Conservation (phyloP, 2,329 filamentous ascomycete species). For the Diaporthe amygdali region DNA sequence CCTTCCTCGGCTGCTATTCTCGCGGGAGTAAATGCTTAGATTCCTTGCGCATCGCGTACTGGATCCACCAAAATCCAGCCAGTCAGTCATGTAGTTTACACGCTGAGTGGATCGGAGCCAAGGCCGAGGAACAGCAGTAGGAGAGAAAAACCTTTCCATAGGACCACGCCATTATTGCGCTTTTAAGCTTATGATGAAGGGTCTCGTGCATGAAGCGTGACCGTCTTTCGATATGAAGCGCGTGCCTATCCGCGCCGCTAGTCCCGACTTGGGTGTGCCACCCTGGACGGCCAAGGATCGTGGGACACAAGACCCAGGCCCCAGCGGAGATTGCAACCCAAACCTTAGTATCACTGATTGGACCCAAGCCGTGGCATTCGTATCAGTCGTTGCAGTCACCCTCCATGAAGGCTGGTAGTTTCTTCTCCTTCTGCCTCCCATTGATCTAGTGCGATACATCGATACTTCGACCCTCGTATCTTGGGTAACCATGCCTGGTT, state of each 20-base stretch:
- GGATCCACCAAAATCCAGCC: too few species aligned
- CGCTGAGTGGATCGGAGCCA: not conserved
- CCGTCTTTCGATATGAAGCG: slow-evolving; percentile 8
- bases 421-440: not conserved
- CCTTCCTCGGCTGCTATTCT: too few species aligned
- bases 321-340: slow-evolving; percentile 17
- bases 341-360: not conserved
- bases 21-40: not conserved
- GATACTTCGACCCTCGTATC: slow-evolving; percentile 1
- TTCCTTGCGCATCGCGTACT: not conserved
- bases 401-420: not conserved
- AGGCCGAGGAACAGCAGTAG: not conserved
- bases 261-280: not conserved
- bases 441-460: not conserved
- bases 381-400: slow-evolving; percentile 15
- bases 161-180: slow-evolving; percentile 8
- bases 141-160: not conserved
- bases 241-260: slow-evolving; percentile 13
- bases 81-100: too few species aligned
- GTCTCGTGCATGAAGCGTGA: slow-evolving; percentile 13
- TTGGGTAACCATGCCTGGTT: slow-evolving; percentile 10
- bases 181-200: slow-evolving; percentile 6
- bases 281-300: slow-evolving; percentile 2
- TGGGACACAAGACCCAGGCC: slow-evolving; percentile 14
- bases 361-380: slow-evolving; percentile 2